Base-by-base conservation (phyloP, 768 basidiomycete genomes). In the Boletus eberwhitei region DNA sequence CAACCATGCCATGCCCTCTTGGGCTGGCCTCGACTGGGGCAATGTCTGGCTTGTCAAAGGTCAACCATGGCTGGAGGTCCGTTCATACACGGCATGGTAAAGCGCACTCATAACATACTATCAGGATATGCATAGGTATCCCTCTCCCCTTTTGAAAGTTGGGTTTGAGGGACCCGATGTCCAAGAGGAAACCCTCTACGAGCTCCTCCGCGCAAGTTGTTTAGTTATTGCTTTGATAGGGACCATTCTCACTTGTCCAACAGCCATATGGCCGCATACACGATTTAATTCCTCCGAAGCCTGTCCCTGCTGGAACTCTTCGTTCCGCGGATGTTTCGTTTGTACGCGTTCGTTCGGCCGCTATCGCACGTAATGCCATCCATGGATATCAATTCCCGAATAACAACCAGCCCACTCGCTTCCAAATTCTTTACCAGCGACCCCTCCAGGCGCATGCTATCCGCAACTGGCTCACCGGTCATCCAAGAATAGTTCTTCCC, bases 101-200 rank as follows among this genome's bases (percentile, higher is more conserved):
- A 13, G 14, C 31, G 8, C 42, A 31, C 37, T 56, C 48, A 26
- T 57, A 19, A 55, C 35, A 17, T 32, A 57, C 17, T 4, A 5
- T 48, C 58, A 95, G 90, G 96, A 98, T 60, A 84, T 98, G 83
- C 77, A 85, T 54, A 78, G 90, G 49, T 96, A 84, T 67, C 86
- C 93, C 0, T 87, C 88, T 19, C 74, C 77, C 3, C 77, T 87
- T 9, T 64, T 98, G 48, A 82, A 82, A 54, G 81, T 96, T n/a
- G 73, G 82, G 7, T 98, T 96, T 60, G 90, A 96, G 32, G 96
- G 96, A 0, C 87, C 92, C 1, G 94, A 97, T 64, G 73, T 94
- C 2, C 79, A 81, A 29, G 91, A 95, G 63, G 90, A 95, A 69
- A 67, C 76, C 1, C 73, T 96, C 0, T 98, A 93, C 65, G 75